Evolutionary conservation across 1,284 basidiomycete genomes (phyloP).

Genomic region (Heterobasidion irregulare): DNA sequence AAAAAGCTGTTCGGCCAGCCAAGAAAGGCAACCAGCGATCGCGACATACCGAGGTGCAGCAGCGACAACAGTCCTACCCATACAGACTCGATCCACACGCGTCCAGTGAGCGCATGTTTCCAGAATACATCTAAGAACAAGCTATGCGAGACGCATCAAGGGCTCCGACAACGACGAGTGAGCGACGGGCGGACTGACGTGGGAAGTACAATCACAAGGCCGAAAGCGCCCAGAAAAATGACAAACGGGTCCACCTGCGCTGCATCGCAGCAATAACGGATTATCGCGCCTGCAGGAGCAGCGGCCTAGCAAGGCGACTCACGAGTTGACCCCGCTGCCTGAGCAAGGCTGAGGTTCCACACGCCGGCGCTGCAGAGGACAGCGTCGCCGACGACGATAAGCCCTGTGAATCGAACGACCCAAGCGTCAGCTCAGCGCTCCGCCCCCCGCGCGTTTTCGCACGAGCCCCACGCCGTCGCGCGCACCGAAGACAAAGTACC

Average conservation of each 20-base stretch:
- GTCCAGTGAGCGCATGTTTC: slow-evolving; percentile 40
- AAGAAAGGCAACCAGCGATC: background rate
- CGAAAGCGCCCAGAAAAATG: slow-evolving; percentile 51
- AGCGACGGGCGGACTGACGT: slow-evolving; percentile 29
- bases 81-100: slow-evolving; percentile 63
- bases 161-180: background rate
- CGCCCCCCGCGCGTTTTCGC: background rate
- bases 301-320: slow-evolving; percentile 1
- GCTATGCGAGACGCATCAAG: slow-evolving; percentile 24
- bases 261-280: slow-evolving; percentile 14
- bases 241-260: slow-evolving; percentile 52
- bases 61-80: slow-evolving; percentile 55
- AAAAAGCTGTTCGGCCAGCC: background rate
- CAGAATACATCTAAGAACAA: slow-evolving; percentile 53
- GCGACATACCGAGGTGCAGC: slow-evolving; percentile 49
- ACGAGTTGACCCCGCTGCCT: slow-evolving; percentile 17
- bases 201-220: slow-evolving; percentile 48
- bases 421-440: background rate
- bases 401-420: slow-evolving; percentile 25
- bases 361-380: slow-evolving; percentile 57
- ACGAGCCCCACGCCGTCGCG: background rate
- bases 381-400: slow-evolving; percentile 58
- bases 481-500: slow-evolving; percentile 24
- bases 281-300: background rate
- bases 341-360: slow-evolving; percentile 55